Evolutionary conservation across 1,284 basidiomycete genomes (phyloP).

Genomic region (Ustilago esculenta): DNA sequence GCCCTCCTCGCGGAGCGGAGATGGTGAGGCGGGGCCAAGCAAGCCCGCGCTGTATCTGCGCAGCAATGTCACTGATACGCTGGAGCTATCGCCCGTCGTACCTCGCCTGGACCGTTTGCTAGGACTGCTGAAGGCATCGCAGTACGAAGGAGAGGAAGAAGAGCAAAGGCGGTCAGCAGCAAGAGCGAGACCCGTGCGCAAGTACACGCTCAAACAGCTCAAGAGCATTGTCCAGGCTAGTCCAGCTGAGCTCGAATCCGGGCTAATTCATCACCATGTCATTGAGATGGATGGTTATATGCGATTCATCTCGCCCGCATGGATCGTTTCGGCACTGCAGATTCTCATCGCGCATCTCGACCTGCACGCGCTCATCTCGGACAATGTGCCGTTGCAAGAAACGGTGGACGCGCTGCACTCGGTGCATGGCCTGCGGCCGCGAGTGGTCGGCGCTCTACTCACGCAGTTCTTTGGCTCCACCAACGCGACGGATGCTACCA

Average conservation of each 20-base stretch:
- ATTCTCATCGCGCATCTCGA: constrained; percentile 55
- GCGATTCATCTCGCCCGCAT: constrained; percentile 50
- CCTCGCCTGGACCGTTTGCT: constrained; percentile 53
- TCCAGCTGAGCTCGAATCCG: constrained; percentile 49
- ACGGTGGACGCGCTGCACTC: constrained; percentile 35
- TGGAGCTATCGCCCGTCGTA: constrained; percentile 57
- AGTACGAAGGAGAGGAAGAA: constrained; percentile 53
- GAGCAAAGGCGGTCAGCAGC: constrained; percentile 6
- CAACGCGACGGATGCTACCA: neutral
- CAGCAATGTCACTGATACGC: constrained; percentile 50
- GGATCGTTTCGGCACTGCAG: constrained; percentile 38
- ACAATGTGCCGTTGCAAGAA: constrained; percentile 43
- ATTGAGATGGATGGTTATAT: constrained; percentile 55
- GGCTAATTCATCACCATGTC: constrained; percentile 45
- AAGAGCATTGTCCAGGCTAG: constrained; percentile 61
- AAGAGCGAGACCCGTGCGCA: constrained; percentile 14
- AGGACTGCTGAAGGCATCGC: constrained; percentile 47
- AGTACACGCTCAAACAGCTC: constrained; percentile 59
- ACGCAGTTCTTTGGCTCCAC: constrained; percentile 54
- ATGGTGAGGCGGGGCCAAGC: constrained; percentile 4
- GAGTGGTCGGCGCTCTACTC: constrained; percentile 49
- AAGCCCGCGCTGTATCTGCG: constrained; percentile 37
- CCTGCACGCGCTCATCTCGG: constrained; percentile 47
- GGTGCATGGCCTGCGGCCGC: constrained; percentile 27
- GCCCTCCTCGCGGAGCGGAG: neutral